Evolutionary conservation across 2,329 filamentous ascomycete genomes (phyloP).

Genomic region (Colletotrichum falcatum): DNA sequence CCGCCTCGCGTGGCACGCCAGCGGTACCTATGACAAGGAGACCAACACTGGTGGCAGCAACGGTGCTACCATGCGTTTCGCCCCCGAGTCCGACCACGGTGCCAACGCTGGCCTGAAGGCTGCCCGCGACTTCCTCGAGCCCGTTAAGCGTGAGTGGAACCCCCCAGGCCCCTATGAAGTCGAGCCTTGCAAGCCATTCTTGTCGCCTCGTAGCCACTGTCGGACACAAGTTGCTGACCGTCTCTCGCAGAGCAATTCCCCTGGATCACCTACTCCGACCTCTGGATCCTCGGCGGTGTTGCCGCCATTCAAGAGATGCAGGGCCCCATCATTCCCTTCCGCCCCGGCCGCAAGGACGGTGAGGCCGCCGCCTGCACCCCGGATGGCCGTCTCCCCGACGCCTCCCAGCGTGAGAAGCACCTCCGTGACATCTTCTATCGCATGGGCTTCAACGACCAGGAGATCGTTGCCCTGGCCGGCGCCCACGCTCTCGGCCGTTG

Average conservation of each 20-base stretch:
- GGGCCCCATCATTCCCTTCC: slow-evolving; percentile 87
- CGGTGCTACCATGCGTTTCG: slow-evolving; percentile 96
- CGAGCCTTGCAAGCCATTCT: not conserved
- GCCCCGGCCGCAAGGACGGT: slow-evolving; percentile 84
- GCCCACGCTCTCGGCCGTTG: slow-evolving; percentile 91
- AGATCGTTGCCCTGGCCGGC: slow-evolving; percentile 91
- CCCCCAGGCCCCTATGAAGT: too few species aligned
- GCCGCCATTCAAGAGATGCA: slow-evolving; percentile 95
- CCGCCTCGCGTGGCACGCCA: slow-evolving; percentile 93
- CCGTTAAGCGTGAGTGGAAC: slow-evolving; percentile 76
- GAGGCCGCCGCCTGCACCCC: slow-evolving; percentile 90
- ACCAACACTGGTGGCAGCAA: slow-evolving; percentile 94
- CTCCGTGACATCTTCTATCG: slow-evolving; percentile 92
- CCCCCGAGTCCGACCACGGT: slow-evolving; percentile 88
- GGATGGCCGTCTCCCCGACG: slow-evolving; percentile 89
- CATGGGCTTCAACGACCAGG: slow-evolving; percentile 98
- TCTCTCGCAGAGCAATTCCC: slow-evolving; percentile 76
- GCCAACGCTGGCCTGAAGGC: slow-evolving; percentile 91
- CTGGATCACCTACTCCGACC: slow-evolving; percentile 96
- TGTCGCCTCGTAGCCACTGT: not conserved
- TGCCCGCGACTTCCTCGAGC: slow-evolving; percentile 93
- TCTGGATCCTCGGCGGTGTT: slow-evolving; percentile 93
- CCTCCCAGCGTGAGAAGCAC: slow-evolving; percentile 80
- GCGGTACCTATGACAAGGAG: slow-evolving; percentile 89
- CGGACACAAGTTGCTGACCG: slow-evolving; percentile 21